Base-by-base conservation (phyloP, 768 basidiomycete species). In the Rhodotorula toruloides region DNA sequence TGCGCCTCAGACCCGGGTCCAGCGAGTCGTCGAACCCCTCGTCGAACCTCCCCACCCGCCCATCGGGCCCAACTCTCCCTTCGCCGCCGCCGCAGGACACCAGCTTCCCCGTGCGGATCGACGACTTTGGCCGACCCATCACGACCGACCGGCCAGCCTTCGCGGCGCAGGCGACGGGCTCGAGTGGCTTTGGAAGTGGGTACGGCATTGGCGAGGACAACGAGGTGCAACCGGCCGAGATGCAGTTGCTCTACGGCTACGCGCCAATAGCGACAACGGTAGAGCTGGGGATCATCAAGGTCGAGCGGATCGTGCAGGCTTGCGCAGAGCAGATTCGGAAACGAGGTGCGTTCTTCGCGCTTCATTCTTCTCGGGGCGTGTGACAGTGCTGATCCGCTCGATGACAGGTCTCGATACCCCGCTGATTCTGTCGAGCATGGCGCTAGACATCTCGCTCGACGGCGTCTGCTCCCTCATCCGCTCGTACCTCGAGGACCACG, bases 341-440 rank as follows among this genome's bases (percentile, higher is more conserved):
- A 60, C 82, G 88, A 73, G 88, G 86, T 73, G 34, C 39, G 72
- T 37, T 25, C 50, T 27, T 34, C 50, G 25, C 21, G 22, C 27
- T 29, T 16, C 8, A 11, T 22, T 46, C 48, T 31, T 49, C 29
- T 49, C 29, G 48, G 48, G 48, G 19, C 2, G n/a, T n/a, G n/a
- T n/a, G n/a, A n/a, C n/a, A n/a, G n/a, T n/a, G n/a, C n/a, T n/a
- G n/a, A n/a, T 56, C 40, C 42, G 14, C 43, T 31, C 16, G 42
- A 17, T 29, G 22, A 16, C 67, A 81, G 81, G 81, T 16, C 82
- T 96, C 66, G 86, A 87, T 29, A 91, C 90, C 6, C 92, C 93
- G 29, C 87, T 96, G 79, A 86, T 97, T 68, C 94, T 97, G 80
- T 90, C 89, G 43, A 85, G 84, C 36, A 84, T 87, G 71, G 91